Evolutionary conservation across 1,139 yeast species (phyloP), one percentile per base, ranked within the genome.

Genomic region (Yueomyces sp.): DNA sequence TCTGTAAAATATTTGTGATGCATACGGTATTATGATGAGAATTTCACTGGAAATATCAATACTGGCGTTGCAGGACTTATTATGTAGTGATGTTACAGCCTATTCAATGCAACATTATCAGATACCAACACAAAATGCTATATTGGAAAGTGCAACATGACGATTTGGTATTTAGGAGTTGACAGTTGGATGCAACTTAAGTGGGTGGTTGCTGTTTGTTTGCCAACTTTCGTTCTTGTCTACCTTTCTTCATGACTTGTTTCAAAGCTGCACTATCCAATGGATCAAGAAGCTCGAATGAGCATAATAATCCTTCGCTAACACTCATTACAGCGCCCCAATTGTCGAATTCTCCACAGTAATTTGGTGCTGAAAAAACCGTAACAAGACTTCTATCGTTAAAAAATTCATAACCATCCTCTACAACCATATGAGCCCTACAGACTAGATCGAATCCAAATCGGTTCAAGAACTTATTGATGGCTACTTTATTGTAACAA

Each of bases 271-370:
- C 78, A 41, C 91, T 78, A 62, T 87, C 96, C 55, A 87, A 69
- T 11, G 96, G 96, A 63, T 87, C 94, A 47, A 87, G 68, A 48
- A 87, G 71, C 61, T 87, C 96, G 64, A 86, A 86, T 47, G 86
- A 78, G 60, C 96, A 86, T 48, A 86, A 66, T 49, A 86, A 69
- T 55, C 84, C 96, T 51, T 86, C 95, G 49, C 83, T 76, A 12
- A 86, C 96, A 52, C 91, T 77, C 96, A 86, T 86, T 4, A 86
- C 95, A 0, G 96, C 96, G 19, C 96, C 96, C 95, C 95, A 87
- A 57, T 86, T 86, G 60, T 86, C 96, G 56, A 86, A 86, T 62
- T 86, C 96, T 36, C 96, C 96, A 64, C 96, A 86, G 59, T 86
- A 86, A 62, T 86, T 86, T 1, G 96, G 96, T 1, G 96, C 96